Evolutionary conservation across 108 stramenopile genomes (phyloP).

Genomic region (Craspedostauros australis): DNA sequence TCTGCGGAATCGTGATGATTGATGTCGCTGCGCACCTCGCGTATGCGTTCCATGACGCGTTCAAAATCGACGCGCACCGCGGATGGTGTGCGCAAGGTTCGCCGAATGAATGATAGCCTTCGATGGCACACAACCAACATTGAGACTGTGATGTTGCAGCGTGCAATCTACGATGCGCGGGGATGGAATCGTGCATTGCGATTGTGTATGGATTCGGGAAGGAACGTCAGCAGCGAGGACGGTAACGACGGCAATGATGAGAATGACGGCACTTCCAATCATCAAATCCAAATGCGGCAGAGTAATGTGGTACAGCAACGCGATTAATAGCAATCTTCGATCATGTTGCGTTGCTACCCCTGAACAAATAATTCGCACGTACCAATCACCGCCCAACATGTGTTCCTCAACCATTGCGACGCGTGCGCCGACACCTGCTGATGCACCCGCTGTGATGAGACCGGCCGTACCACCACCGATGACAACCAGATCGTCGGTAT

Average conservation of each 20-base stretch:
- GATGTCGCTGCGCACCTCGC: constrained; percentile 65
- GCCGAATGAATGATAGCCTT: constrained; percentile 81
- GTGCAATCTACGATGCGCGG: too few species aligned
- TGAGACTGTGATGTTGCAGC: too few species aligned
- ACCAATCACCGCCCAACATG: constrained; percentile 81
- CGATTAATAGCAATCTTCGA: not conserved
- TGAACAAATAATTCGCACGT: not conserved
- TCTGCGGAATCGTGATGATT: constrained; percentile 76
- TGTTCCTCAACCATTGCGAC: constrained; percentile 83
- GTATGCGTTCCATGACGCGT: constrained; percentile 78
- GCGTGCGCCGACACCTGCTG: constrained; percentile 65
- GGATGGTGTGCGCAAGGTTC: constrained; percentile 41
- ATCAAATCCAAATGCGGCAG: not conserved
- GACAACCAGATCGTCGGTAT: constrained; percentile 72
- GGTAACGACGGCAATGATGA: too few species aligned
- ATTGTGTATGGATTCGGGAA: too few species aligned
- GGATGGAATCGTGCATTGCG: too few species aligned
- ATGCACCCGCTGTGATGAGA: constrained; percentile 62
- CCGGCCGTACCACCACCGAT: constrained; percentile 79
- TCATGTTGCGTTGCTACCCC: not conserved
- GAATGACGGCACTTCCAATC: too few species aligned
- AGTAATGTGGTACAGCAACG: not conserved
- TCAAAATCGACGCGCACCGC: constrained; percentile 75
- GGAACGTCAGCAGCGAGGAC: too few species aligned
- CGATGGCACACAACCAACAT: constrained; percentile 88